Evolutionary conservation across 2,329 filamentous ascomycete genomes (phyloP).

Genomic region (Scedosporium boydii): DNA sequence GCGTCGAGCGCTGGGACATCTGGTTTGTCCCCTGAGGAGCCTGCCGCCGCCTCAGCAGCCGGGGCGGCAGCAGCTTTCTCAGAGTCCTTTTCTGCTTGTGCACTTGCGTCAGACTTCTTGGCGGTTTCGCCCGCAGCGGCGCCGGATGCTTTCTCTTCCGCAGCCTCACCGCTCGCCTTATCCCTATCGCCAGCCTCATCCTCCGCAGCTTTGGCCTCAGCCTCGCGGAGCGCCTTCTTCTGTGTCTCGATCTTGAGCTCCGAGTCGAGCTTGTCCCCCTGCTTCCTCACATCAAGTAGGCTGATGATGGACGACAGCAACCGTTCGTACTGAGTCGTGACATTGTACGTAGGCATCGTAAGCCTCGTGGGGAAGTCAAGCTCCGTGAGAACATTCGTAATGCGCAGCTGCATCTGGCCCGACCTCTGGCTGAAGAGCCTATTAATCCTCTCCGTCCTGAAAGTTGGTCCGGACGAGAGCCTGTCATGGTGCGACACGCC

Average conservation of each 20-base stretch:
- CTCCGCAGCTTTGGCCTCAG: slow-evolving; percentile 10
- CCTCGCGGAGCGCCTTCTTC: slow-evolving; percentile 43
- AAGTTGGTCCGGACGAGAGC: slow-evolving; percentile 75
- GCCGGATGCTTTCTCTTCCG: slow-evolving; percentile 10
- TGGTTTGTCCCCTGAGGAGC: neutral
- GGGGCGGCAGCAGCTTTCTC: slow-evolving; percentile 10
- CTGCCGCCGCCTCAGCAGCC: neutral
- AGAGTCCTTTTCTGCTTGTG: slow-evolving; percentile 3
- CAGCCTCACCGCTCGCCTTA: slow-evolving; percentile 8
- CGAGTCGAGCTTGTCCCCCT: slow-evolving; percentile 64
- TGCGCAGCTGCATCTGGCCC: slow-evolving; percentile 65
- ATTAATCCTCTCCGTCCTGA: slow-evolving; percentile 75
- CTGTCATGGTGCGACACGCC: slow-evolving; percentile 82
- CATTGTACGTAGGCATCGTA: slow-evolving; percentile 63
- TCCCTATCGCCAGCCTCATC: slow-evolving; percentile 5
- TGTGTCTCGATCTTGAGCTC: slow-evolving; percentile 55
- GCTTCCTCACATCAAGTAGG: slow-evolving; percentile 64
- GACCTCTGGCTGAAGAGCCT: slow-evolving; percentile 72
- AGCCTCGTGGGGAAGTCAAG: slow-evolving; percentile 62
- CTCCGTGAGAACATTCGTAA: slow-evolving; percentile 61
- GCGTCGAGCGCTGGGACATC: slow-evolving; percentile 5
- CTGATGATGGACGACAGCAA: slow-evolving; percentile 58
- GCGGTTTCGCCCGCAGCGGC: neutral
- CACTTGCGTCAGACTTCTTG: slow-evolving; percentile 6
- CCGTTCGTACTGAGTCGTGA: slow-evolving; percentile 61